Base-by-base conservation (phyloP, 208 protist genomes). In the Trypanosoma lewisi region DNA sequence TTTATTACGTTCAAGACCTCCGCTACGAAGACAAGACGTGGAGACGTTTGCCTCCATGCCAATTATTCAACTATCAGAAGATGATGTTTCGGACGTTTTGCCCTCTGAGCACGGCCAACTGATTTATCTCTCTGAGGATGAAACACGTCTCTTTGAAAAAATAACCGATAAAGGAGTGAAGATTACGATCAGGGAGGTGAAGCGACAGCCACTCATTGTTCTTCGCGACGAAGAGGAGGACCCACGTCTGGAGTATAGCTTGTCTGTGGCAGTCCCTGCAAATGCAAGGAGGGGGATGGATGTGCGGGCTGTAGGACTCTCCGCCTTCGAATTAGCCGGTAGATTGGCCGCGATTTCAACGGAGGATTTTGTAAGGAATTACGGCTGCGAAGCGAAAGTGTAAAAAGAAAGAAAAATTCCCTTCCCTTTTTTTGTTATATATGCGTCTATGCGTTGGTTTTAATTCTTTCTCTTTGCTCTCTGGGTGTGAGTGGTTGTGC, bases 121-220 rank as follows among this genome's bases (percentile, higher is more conserved):
- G n/a, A 69, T 94, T 14, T 96, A 96, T 72, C 73, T 94, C n/a
- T 87, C 81, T 23, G 86, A 96, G 64, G 91, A 94, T 62, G 82
- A 87, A 55, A 83, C 80, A 16, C 79, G 83, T 11, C 82, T 80
- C 44, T 93, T 85, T 50, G 90, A 96, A 72, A 87, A 83, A 56
- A 73, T 79, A 27, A 80, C 73, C 19, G 82, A 85, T n/a, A 79
- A 70, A 33, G 82, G 82, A 11, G 74, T 89, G 25, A 77, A 78
- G 21, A 42, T 91, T 8, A 77, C 77, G 19, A 82, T 89, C 50
- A 77, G 63, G 33, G 85, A 94, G 77, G 63, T 85, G 41, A 80
- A 78, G 53, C 90, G 90, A 42, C 85, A 93, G 69, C 90, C 90
- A 19, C 78, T 96, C 23, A 96, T 96, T 76, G 81, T 96, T 14